Evolutionary conservation across 108 stramenopile species (phyloP).

Genomic region (Mediolabrus comicus): DNA sequence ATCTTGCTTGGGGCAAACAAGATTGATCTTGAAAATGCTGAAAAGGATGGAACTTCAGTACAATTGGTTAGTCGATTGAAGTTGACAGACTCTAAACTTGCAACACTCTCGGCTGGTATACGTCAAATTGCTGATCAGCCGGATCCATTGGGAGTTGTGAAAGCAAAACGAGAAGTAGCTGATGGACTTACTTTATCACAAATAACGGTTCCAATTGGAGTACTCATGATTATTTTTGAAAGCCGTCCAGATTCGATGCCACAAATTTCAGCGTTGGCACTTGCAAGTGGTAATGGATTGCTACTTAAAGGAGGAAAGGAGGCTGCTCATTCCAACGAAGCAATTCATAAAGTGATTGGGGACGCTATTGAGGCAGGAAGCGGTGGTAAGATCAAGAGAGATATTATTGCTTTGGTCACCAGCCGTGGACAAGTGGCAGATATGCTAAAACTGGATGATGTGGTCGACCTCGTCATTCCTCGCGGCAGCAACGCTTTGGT

Average conservation of each 20-base stretch:
- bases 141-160: conserved; percentile 83
- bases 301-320: conserved; percentile 98
- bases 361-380: conserved; percentile 90
- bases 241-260: conserved; percentile 97
- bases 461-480: conserved; percentile 98
- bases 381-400: conserved; percentile 75
- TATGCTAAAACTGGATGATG: conserved; percentile 81
- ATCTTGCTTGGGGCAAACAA: conserved; percentile 83
- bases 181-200: conserved; percentile 89
- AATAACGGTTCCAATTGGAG: conserved; percentile 95
- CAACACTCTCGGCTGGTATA: conserved; percentile 86
- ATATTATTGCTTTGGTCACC: conserved; percentile 91
- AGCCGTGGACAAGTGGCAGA: conserved; percentile 90
- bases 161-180: conserved; percentile 83
- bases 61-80: conserved; percentile 83
- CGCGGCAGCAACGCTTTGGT: conserved; percentile 93
- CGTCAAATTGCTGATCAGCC: conserved; percentile 69
- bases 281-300: conserved; percentile 95
- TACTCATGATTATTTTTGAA: conserved; percentile 98
- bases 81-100: conserved; percentile 86
- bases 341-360: conserved; percentile 86
- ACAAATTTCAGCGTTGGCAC: conserved; percentile 96
- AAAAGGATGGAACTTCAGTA: conserved; percentile 61
- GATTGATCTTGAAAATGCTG: conserved; percentile 84
- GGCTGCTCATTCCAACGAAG: conserved; percentile 87